A percentile compares a stretch with the other conserved stretches of the same genome.
These are phyloP conservation scores for Suillus lakei DNA, from an alignment of 768 basidiomycete species.

Conservation along the genomic window DNA sequence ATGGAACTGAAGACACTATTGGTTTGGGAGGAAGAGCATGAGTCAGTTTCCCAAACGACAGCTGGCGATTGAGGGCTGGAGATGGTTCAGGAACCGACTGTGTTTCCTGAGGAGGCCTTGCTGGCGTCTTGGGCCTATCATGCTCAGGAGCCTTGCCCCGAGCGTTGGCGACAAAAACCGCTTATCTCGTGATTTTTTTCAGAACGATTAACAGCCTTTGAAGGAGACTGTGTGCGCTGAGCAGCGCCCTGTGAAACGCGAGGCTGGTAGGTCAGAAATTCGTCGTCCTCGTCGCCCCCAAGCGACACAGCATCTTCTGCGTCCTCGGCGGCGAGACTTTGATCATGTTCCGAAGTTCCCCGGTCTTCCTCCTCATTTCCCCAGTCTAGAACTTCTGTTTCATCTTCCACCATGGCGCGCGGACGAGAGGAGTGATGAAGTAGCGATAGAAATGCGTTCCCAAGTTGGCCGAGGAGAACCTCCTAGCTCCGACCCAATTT, in stretches of 20 bases:
- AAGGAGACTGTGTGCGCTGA: slow-evolving; percentile 22
- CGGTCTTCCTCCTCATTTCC: slow-evolving; percentile 52
- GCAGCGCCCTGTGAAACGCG: slow-evolving; percentile 33
- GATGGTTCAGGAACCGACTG: slow-evolving; percentile 25
- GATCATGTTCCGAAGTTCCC: slow-evolving; percentile 50
- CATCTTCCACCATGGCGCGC: slow-evolving; percentile 57
- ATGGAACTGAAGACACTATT: slow-evolving; percentile 52
- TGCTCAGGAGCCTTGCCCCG: slow-evolving; percentile 14
- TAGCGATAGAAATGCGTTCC: background rate
- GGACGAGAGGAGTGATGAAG: slow-evolving; percentile 20
- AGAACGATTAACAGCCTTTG: slow-evolving; percentile 17
- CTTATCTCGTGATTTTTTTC: slow-evolving; percentile 20
- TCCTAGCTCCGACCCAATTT: slow-evolving; percentile 15
- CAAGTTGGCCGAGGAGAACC: slow-evolving; percentile 9
- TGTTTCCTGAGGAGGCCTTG: slow-evolving; percentile 12
- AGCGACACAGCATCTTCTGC: slow-evolving; percentile 71
- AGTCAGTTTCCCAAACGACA: slow-evolving; percentile 48
- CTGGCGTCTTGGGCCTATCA: slow-evolving; percentile 15
- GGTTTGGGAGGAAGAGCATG: slow-evolving; percentile 76
- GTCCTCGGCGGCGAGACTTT: slow-evolving; percentile 40
- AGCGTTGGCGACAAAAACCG: slow-evolving; percentile 8
- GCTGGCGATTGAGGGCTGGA: slow-evolving; percentile 27
- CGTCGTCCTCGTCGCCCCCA: slow-evolving; percentile 74
- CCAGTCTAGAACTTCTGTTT: slow-evolving; percentile 76
- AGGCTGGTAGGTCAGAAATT: slow-evolving; percentile 52